These are phyloP conservation scores for Phytophthora palmivora DNA, from an alignment of 352 stramenopile genomes.

Conservation along the genomic window DNA sequence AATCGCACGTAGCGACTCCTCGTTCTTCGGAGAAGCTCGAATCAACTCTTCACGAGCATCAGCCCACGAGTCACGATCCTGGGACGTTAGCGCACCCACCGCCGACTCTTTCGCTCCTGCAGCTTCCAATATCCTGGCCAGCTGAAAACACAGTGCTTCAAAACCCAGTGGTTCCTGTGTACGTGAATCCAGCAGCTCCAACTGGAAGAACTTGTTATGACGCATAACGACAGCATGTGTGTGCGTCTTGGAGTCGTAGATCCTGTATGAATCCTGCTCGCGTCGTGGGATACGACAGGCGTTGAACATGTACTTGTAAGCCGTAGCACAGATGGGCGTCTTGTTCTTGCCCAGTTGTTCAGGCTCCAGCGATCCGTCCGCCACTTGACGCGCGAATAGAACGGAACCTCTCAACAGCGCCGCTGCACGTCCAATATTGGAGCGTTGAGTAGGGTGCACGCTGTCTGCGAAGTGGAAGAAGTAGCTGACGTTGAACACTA, in stretches of 20 bases:
- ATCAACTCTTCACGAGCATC: slow-evolving; percentile 79
- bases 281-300: slow-evolving; percentile 91
- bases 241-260: slow-evolving; percentile 88
- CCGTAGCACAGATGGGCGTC: slow-evolving; percentile 91
- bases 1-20: slow-evolving; percentile 56
- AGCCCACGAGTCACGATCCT: slow-evolving; percentile 81
- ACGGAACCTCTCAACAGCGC: slow-evolving; percentile 88
- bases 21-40: slow-evolving; percentile 58
- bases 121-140: slow-evolving; percentile 57
- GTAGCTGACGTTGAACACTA: slow-evolving; percentile 92
- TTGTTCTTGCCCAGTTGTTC: slow-evolving; percentile 92
- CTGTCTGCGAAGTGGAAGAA: slow-evolving; percentile 88
- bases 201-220: slow-evolving; percentile 79
- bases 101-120: slow-evolving; percentile 60
- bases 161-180: slow-evolving; percentile 56
- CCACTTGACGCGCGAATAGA: slow-evolving; percentile 91
- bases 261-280: slow-evolving; percentile 81
- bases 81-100: slow-evolving; percentile 71
- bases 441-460: slow-evolving; percentile 61
- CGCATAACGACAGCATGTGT: slow-evolving; percentile 92
- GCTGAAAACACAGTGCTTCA: slow-evolving; percentile 61
- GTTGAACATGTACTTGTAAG: slow-evolving; percentile 97
- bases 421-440: slow-evolving; percentile 75
- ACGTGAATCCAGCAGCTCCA: slow-evolving; percentile 58
- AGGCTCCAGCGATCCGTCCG: slow-evolving; percentile 81